phyloP scores from a whole-genome alignment of 306 rosid genomes.

The Dryas drummondii region DNA sequence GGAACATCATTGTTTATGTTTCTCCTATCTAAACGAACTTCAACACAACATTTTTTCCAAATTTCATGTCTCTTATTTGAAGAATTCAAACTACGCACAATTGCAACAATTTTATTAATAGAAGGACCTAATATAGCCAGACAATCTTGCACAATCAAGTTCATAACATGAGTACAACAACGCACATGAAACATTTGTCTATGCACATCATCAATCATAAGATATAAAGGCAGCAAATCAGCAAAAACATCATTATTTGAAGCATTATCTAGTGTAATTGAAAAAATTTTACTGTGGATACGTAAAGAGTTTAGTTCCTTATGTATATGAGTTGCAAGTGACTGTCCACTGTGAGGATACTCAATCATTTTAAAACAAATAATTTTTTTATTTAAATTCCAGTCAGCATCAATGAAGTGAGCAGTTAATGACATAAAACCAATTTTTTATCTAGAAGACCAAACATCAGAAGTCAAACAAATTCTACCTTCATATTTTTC shows the following conservation, averaged over 20 bases:
- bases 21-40: background rate
- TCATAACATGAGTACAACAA: constrained; percentile 7
- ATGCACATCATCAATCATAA: no score
- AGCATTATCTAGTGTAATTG: no score
- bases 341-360: background rate
- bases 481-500: background rate
- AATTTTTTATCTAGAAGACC: background rate
- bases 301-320: background rate
- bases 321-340: background rate
- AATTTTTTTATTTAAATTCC: background rate
- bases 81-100: background rate
- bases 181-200: no score
- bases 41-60: background rate
- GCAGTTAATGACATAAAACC: background rate
- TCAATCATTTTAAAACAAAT: constrained; percentile 16
- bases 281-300: background rate
- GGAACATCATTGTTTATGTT: background rate
- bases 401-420: background rate
- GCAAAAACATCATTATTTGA: no score
- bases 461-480: background rate
- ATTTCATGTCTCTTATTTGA: background rate
- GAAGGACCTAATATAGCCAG: background rate
- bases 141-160: constrained; percentile 7
- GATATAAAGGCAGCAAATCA: no score
- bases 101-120: background rate